A percentile compares a stretch with the other conserved stretches of the same genome.
These are phyloP conservation scores for Lepidium africanum DNA, from an alignment of 345 rosid species.

Conservation along the genomic window DNA sequence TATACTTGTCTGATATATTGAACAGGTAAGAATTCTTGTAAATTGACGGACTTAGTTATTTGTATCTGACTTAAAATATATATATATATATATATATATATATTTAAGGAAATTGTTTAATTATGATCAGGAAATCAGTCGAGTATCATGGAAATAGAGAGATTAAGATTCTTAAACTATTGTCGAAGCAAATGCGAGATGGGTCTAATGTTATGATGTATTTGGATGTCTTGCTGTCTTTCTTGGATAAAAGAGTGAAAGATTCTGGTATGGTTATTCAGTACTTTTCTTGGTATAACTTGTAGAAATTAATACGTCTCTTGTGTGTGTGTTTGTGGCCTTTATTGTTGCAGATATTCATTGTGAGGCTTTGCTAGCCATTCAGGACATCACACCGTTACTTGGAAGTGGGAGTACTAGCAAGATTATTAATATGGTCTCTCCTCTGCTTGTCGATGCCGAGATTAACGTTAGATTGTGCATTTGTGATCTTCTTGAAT, in stretches of 20 bases:
- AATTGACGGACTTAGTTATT: background rate
- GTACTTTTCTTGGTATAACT: background rate
- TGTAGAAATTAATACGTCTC: too few relatives aligned
- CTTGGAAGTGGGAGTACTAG: slow-evolving; percentile 34
- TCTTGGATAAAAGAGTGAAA: slow-evolving; percentile 38
- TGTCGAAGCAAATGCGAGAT: slow-evolving; percentile 48
- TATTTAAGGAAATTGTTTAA: too few relatives aligned
- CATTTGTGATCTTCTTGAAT: slow-evolving; percentile 61
- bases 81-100: too few relatives aligned
- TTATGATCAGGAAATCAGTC: slow-evolving; percentile 64
- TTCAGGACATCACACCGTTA: slow-evolving; percentile 46
- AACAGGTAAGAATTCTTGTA: slow-evolving; percentile 47
- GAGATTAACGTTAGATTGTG: slow-evolving; percentile 43
- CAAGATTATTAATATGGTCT: slow-evolving; percentile 40
- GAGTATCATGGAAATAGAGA: slow-evolving; percentile 48
- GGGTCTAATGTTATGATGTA: slow-evolving; percentile 37
- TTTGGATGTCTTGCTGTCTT: slow-evolving; percentile 56
- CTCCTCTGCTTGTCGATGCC: slow-evolving; percentile 56
- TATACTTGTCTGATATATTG: slow-evolving; percentile 35
- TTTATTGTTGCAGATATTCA: slow-evolving; percentile 39
- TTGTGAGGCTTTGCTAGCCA: slow-evolving; percentile 43
- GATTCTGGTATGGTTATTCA: slow-evolving; percentile 45
- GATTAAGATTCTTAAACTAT: slow-evolving; percentile 49
- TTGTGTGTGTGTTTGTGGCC: too few relatives aligned
- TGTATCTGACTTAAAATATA: too few relatives aligned